These are phyloP conservation scores for Plasmodium ovale DNA, from an alignment of 169 alveolate species.

Conservation along the genomic window DNA sequence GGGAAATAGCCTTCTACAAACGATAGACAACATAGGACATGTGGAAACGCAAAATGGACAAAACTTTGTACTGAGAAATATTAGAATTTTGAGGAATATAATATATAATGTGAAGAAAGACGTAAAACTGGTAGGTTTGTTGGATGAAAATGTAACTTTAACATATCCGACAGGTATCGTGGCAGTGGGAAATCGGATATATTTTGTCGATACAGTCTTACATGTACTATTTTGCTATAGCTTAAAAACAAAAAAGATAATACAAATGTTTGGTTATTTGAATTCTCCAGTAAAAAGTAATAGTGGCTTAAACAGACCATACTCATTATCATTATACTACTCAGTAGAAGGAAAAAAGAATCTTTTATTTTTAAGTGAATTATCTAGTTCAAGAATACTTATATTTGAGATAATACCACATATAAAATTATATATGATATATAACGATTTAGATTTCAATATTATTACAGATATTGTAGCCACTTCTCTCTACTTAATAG, in stretches of 20 bases:
- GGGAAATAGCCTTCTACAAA: neutral
- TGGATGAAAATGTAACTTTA: slow-evolving; percentile 17
- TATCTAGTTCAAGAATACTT: slow-evolving; percentile 51
- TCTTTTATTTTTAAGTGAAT: slow-evolving; percentile 72
- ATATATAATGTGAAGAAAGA: neutral
- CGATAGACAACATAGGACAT: neutral
- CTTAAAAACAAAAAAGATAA: slow-evolving; percentile 1
- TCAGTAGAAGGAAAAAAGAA: slow-evolving; percentile 15
- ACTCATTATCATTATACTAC: slow-evolving; percentile 30
- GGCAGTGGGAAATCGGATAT: slow-evolving; percentile 6
- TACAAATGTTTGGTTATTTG: slow-evolving; percentile 56
- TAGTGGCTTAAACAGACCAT: slow-evolving; percentile 60
- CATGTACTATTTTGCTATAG: slow-evolving; percentile 41
- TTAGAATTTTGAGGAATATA: neutral
- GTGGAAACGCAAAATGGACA: neutral
- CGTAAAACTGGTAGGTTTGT: neutral
- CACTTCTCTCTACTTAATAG: slow-evolving; percentile 32
- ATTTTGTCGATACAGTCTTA: slow-evolving; percentile 53
- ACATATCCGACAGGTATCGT: slow-evolving; percentile 71
- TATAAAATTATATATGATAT: slow-evolving; percentile 38
- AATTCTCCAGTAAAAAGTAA: slow-evolving; percentile 39
- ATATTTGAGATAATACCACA: slow-evolving; percentile 36
- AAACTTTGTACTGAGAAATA: neutral
- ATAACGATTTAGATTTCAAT: slow-evolving; percentile 21
- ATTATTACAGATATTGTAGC: slow-evolving; percentile 16